phyloP scores from a whole-genome alignment of 2,329 filamentous ascomycete species.

The Diplodia intermedia region DNA sequence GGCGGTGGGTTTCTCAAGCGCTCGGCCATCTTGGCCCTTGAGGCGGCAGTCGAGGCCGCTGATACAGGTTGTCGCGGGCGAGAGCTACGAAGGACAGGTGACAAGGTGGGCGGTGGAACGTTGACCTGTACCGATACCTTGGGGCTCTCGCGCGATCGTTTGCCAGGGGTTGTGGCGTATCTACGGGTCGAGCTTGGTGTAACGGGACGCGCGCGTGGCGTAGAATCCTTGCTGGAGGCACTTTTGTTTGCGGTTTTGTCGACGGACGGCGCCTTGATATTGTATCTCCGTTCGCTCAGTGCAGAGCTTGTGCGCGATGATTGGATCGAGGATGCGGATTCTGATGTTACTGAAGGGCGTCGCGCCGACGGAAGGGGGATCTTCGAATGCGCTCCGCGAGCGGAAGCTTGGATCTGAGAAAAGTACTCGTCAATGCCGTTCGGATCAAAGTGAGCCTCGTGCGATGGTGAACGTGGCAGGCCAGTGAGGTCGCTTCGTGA shows the following conservation, averaged over 20 bases:
- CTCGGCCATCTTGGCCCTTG: constrained; percentile 32
- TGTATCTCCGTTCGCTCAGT: constrained; percentile 35
- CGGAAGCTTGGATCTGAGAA: constrained; percentile 30
- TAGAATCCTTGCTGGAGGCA: constrained; percentile 30
- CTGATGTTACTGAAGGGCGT: constrained; percentile 45
- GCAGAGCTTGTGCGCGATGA: constrained; percentile 42
- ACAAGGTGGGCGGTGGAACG: constrained; percentile 34
- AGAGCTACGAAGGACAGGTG: constrained; percentile 38
- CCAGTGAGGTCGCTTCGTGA: constrained; percentile 31
- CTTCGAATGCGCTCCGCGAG: constrained; percentile 27
- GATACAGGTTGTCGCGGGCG: constrained; percentile 35
- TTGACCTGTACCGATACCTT: constrained; percentile 33
- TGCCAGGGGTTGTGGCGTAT: constrained; percentile 38
- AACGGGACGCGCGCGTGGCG: constrained; percentile 32
- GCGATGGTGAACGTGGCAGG: constrained; percentile 24
- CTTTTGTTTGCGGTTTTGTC: constrained; percentile 16
- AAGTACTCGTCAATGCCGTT: constrained; percentile 31
- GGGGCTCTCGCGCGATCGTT: constrained; percentile 16
- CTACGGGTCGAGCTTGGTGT: constrained; percentile 39
- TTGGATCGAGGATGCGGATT: constrained; percentile 45
- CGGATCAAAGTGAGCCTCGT: constrained; percentile 23
- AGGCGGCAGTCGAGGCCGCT: constrained; percentile 34
- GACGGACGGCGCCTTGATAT: constrained; percentile 41
- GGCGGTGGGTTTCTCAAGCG: constrained; percentile 21
- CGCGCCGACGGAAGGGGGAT: constrained; percentile 28